Evolutionary conservation across 2,329 filamentous ascomycete species (phyloP), one percentile per base, ranked within the genome.

Genomic region (Cladosporium velox): DNA sequence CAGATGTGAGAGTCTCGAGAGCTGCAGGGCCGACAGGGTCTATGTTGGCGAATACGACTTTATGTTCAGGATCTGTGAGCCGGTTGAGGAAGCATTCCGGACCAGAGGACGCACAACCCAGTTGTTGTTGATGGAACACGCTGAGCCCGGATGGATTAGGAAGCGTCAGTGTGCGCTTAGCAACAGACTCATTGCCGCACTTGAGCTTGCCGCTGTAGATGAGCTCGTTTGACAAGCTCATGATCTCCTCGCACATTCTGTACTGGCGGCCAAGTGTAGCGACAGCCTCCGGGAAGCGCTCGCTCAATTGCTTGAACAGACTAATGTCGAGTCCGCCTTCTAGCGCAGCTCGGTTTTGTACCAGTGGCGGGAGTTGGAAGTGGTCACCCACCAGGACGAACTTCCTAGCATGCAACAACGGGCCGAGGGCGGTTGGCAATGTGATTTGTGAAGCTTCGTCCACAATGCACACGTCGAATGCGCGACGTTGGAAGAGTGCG

Each of bases 371-470:
- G 2, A 99, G 85, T 76, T 99, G 95, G 75, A 96, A 95, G 77
- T 99, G 95, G 77, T 99, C 95, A 15, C 95, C 95, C 0, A 99
- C 95, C 0, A 99, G 86, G 21, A 99, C 91, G 78, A 99, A 99
- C 0, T 91, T 96, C 60, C 87, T 88, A 5, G 95, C 93, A 87
- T 97, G 91, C 12, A 95, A 88, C 71, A 99, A 96, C 0, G 95
- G 95, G 0, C 95, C 95, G 0, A 98, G 83, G 70, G 95, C 98
- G 24, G 97, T 94, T 0, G 95, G 95, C 24, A 99, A 82, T 0
- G 95, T 99, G 75, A 99, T 98, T 74, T 99, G 95, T 2, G 93
- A 97, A 0, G 95, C 95, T 79, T 99, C 95, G 71, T 99, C 95
- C 4, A 99, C 94, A 69, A 99, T 98, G 75, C 95, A 99, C 76